A percentile compares a stretch with the other conserved stretches of the same genome.
phyloP scores from a whole-genome alignment of 257 asterid genomes.

The Mentha longifolia region DNA sequence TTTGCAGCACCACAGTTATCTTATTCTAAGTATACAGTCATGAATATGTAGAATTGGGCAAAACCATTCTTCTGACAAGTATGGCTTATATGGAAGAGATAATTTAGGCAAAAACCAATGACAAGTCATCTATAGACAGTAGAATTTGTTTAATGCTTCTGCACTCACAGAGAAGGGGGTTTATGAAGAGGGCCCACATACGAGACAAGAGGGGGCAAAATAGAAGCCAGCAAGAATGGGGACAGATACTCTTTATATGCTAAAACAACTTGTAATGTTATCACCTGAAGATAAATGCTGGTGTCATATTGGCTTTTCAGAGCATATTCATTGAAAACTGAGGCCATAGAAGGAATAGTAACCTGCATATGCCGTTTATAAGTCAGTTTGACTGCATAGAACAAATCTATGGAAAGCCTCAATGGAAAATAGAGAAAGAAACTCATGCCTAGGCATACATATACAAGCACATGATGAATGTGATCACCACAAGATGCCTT shows the following conservation, averaged over 20 bases:
- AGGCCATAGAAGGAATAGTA: constrained; percentile 96
- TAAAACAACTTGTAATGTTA: constrained; percentile 21
- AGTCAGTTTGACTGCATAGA: constrained; percentile 27
- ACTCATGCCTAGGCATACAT: constrained; percentile 15
- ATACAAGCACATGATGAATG: constrained; percentile 24
- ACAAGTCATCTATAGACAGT: background rate
- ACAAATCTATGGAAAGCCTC: constrained; percentile 8
- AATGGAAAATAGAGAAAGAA: constrained; percentile 8
- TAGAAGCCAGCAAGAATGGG: constrained; percentile 11
- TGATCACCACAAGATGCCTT: constrained; percentile 26
- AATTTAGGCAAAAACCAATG: constrained; percentile 20
- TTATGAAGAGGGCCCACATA: constrained; percentile 20
- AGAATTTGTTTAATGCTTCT: constrained; percentile 14
- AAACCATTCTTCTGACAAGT: background rate
- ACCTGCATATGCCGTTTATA: constrained; percentile 59
- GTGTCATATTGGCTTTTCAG: constrained; percentile 97
- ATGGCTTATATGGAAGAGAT: constrained; percentile 15
- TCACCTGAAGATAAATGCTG: constrained; percentile 97
- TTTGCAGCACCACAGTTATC: constrained; percentile 1
- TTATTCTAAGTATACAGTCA: constrained; percentile 1
- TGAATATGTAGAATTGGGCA: constrained; percentile 17
- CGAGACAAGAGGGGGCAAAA: constrained; percentile 22
- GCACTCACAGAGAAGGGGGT: constrained; percentile 7
- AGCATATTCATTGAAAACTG: constrained; percentile 97
- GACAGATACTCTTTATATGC: constrained; percentile 10